phyloP scores from a whole-genome alignment of 73 alveolate genomes.

The Stentor coeruleus region DNA sequence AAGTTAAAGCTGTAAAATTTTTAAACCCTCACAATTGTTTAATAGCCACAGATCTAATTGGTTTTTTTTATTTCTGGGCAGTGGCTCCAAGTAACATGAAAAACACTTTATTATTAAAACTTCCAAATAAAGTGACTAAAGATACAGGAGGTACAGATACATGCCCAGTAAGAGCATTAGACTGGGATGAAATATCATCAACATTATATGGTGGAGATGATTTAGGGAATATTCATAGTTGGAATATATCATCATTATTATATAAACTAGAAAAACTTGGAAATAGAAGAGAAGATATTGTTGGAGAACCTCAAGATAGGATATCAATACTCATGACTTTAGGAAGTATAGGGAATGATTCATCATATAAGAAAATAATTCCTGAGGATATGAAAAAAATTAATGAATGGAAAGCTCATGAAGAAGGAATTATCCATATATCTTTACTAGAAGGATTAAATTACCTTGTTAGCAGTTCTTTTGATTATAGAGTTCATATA shows the following conservation, averaged over 20 bases:
- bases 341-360: conserved; percentile 42
- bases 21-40: conserved; percentile 75
- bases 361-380: conserved; percentile 43
- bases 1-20: conserved; percentile 87
- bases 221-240: conserved; percentile 88
- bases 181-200: conserved; percentile 69
- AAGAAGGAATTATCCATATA: conserved; percentile 86
- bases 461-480: conserved; percentile 82
- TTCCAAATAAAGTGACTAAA: conserved; percentile 73
- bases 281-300: too few species aligned
- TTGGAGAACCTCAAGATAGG: conserved; percentile 65
- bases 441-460: conserved; percentile 71
- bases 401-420: conserved; percentile 80
- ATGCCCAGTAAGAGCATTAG: conserved; percentile 91
- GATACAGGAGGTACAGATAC: conserved; percentile 81
- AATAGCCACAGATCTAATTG: conserved; percentile 86
- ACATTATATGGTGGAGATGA: conserved; percentile 92
- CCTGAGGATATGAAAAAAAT: conserved; percentile 44
- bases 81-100: conserved; percentile 76
- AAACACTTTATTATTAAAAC: conserved; percentile 67
- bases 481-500: conserved; percentile 88
- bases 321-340: conserved; percentile 51
- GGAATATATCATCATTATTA: conserved; percentile 73
- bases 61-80: conserved; percentile 89
- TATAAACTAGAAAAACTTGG: conserved; percentile 73